These are phyloP conservation scores for Mortierella sp. DNA, from an alignment of 371 early-diverging fungal genomes.

Conservation along the genomic window DNA sequence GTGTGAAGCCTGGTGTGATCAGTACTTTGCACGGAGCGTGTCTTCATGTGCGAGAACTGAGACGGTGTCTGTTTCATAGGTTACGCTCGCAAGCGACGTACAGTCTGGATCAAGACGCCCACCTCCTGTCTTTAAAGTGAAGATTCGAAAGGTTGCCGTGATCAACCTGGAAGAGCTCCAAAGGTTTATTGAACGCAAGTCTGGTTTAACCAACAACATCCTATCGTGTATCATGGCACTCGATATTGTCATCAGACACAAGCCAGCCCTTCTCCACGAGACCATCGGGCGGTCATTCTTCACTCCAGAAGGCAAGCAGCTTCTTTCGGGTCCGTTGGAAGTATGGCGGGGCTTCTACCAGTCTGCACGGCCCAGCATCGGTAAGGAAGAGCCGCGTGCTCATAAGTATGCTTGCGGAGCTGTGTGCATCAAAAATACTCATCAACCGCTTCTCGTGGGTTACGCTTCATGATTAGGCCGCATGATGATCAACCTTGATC, in stretches of 20 bases:
- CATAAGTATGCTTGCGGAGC: neutral
- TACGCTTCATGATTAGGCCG: conserved; percentile 37
- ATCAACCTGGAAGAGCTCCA: conserved; percentile 65
- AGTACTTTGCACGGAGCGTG: too few relatives aligned
- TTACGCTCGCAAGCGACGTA: conserved; percentile 56
- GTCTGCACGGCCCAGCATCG: conserved; percentile 77
- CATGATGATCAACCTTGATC: conserved; percentile 80
- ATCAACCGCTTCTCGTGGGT: neutral
- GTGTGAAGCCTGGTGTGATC: neutral
- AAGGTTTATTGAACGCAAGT: conserved; percentile 60
- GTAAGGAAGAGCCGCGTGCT: conserved; percentile 30
- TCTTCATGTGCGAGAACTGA: too few relatives aligned
- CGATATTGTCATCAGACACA: conserved; percentile 83
- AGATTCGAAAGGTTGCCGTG: conserved; percentile 65
- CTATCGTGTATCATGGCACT: conserved; percentile 78
- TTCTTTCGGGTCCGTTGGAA: conserved; percentile 80
- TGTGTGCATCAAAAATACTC: neutral
- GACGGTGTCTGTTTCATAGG: too few relatives aligned
- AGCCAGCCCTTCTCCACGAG: conserved; percentile 71
- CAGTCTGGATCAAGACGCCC: neutral
- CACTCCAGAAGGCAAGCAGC: conserved; percentile 66
- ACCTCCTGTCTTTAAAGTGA: conserved; percentile 55
- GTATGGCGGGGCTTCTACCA: conserved; percentile 93
- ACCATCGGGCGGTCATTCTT: conserved; percentile 91
- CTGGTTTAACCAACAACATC: conserved; percentile 56